phyloP scores from a whole-genome alignment of 1,139 yeast genomes.

The Saccharomycopsis phalli region DNA sequence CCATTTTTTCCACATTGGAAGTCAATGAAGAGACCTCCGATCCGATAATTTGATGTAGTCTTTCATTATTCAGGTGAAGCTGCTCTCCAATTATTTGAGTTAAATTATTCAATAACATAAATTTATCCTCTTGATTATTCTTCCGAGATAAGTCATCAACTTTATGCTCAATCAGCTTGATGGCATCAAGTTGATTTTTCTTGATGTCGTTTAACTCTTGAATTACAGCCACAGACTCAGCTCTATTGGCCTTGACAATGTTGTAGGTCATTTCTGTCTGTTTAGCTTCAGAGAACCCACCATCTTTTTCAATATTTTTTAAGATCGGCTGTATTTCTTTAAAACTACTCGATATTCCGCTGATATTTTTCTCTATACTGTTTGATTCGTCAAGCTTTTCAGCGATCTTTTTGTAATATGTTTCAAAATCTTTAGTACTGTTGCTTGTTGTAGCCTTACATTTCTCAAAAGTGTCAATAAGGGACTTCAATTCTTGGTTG shows the following conservation, averaged over 20 bases:
- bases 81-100: constrained; percentile 14
- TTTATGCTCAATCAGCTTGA: constrained; percentile 11
- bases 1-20: too few relatives aligned
- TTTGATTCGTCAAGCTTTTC: constrained; percentile 6
- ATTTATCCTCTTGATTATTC: constrained; percentile 4
- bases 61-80: constrained; percentile 6
- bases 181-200: constrained; percentile 6
- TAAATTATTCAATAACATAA: constrained; percentile 13
- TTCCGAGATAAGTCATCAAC: not conserved
- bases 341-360: not conserved
- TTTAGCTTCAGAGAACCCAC: constrained; percentile 8
- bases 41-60: too few relatives aligned
- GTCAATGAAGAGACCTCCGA: too few relatives aligned
- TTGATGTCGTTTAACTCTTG: constrained; percentile 5
- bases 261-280: constrained; percentile 18
- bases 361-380: not conserved
- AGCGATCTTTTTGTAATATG: not conserved
- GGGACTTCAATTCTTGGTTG: constrained; percentile 9
- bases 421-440: not conserved
- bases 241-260: constrained; percentile 15
- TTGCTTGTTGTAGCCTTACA: not conserved
- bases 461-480: constrained; percentile 2
- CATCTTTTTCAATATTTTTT: constrained; percentile 6
- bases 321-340: constrained; percentile 2
- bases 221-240: constrained; percentile 14